Base-by-base conservation (phyloP, 2,329 filamentous ascomycete species). In the Penicillium glabrum region DNA sequence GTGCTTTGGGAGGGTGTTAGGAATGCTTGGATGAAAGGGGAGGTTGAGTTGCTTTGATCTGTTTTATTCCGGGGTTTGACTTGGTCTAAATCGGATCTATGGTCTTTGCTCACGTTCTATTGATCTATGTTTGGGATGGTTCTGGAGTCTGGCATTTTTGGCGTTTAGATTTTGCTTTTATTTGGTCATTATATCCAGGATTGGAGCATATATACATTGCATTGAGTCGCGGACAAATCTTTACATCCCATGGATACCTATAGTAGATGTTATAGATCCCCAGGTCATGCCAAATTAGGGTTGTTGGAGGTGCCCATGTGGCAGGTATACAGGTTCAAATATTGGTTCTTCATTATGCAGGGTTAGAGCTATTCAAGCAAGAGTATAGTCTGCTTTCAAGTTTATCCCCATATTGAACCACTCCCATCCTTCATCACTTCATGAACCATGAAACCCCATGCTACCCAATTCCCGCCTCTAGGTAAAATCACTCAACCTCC, bases 1-100 rank as follows among this genome's bases (percentile, higher is more conserved):
- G 81, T 92, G 31, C 77, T 87, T 60, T 90, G 87, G 83, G 89
- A 90, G 14, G 91, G 92, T 70, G 85, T 91, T 1, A 90, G 87
- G 72, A 64, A 53, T 49, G 77, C 75, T 29, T 79, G 77, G 70
- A 71, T 68, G 59, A 69, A 64, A 58, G 77, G 77, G 33, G 75
- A 78, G 52, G 66, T 80, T 31, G 78, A 80, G 60, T 61, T 80
- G 57, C 67, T 79, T 58, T 79, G 60, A 47, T 43, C 11, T 21
- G 7, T 7, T 23, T 14, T 13, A n/a, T 37, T 19, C 11, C 5
- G 31, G 31, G 13, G 14, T 2, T 7, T 16, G 31, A 11, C 31
- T 33, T 33, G 31, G 13, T 33, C 31, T 16, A 7, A 16, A 1
- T 16, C 29, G 13, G 31, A 33, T 33, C 31, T 16, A 33, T 33